Evolutionary conservation across 2,329 filamentous ascomycete genomes (phyloP), one percentile per base, ranked within the genome.

Genomic region (Calonectria pauciramosa): DNA sequence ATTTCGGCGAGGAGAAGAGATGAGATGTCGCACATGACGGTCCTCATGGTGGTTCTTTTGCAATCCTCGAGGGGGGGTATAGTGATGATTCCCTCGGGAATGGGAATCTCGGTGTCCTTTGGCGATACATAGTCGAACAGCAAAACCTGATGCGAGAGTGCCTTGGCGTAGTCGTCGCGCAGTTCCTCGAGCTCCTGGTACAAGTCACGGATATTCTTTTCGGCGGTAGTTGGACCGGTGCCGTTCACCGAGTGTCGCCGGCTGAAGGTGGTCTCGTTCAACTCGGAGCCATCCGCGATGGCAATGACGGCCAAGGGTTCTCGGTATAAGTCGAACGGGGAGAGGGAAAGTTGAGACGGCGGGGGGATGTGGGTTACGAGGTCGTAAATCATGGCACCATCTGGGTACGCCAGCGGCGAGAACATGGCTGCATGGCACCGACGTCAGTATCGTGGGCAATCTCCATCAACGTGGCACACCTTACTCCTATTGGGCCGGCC

Each of bases 301-400:
- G 95, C 96, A 76, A 99, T 91, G 32, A 99, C 89, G 67, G 94
- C 91, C 69, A 98, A 89, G 11, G 95, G 94, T 83, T 98, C 95
- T 80, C 96, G 91, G 84, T 95, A 98, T 54, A 96, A 88, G 84
- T 99, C 97, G 87, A 98, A 98, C 1, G 97, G 96, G 47, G 94
- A 94, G 51, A 98, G 87, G 26, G 95, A 91, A 54, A 95, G 88
- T 82, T 98, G 95, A 38, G 95, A 95, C 38, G 93, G 90, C n/a
- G 94, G 93, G 30, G 95, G 94, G 70, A 94, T 89, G 81, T 95
- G 93, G 75, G 94, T 95, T 72, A 94, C 93, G 76, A 98, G 90
- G 83, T 98, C 94, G 89, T 97, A 98, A 80, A 98, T 90, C 75
- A 99, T 94, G 81, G 93, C 93, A 75, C 96, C 96, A 79, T 93